Evolutionary conservation across 2,329 filamentous ascomycete species (phyloP).

Genomic region (Epichloe sylvatica): DNA sequence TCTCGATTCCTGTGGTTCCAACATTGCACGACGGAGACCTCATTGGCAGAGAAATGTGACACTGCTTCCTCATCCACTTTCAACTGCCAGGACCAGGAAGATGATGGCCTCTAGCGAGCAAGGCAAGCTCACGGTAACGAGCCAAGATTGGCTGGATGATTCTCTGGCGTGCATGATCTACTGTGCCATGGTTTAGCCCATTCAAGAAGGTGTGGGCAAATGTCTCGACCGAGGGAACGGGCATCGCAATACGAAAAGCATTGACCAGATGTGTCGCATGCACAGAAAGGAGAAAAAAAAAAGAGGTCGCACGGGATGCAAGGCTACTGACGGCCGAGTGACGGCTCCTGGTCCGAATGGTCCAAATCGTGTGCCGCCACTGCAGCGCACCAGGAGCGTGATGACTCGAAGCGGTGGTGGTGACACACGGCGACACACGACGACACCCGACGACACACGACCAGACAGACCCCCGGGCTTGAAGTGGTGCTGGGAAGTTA

Average conservation of each 20-base stretch:
- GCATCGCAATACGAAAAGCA: background rate
- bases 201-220: background rate
- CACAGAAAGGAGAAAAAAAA: background rate
- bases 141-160: background rate
- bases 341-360: background rate
- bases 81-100: no score
- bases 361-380: background rate
- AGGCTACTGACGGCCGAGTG: conserved; percentile 1
- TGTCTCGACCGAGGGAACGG: conserved; percentile 1
- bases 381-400: background rate
- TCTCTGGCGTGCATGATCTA: background rate
- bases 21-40: no score
- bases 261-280: background rate
- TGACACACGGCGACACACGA: background rate
- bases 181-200: background rate
- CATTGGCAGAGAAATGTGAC: no score
- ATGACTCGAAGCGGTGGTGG: conserved; percentile 1
- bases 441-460: background rate
- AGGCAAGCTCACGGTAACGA: background rate
- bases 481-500: conserved; percentile 5
- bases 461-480: background rate
- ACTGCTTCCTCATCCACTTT: no score
- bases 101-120: background rate
- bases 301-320: conserved; percentile 2
- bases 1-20: no score